Conservation (phyloP, 345 rosid genomes). For the Eucalyptus melliodora region DNA sequence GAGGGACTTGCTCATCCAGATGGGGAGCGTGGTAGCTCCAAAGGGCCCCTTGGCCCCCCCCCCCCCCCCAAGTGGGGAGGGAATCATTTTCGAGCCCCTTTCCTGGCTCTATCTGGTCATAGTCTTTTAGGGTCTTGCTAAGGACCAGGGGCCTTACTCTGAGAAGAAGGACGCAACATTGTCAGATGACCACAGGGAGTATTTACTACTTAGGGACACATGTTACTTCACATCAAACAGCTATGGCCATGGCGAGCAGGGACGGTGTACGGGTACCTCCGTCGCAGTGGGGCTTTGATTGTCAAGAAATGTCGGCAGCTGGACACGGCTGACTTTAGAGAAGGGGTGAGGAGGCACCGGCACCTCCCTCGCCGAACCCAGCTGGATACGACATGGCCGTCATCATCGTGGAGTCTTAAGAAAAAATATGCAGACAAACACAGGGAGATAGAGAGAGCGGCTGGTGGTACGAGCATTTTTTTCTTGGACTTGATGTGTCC, state of each 20-base stretch:
- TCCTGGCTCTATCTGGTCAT: rapidly evolving
- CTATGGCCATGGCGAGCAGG: not conserved
- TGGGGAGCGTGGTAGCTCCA: no score
- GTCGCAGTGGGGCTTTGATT: not conserved
- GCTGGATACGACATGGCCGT: not conserved
- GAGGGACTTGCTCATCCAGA: no score
- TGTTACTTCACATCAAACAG: not conserved
- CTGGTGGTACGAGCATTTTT: not conserved
- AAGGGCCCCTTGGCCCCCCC: no score
- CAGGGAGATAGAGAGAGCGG: not conserved
- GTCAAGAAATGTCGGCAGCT: not conserved
- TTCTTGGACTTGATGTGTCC: not conserved
- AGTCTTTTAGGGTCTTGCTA: no score
- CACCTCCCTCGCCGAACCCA: not conserved
- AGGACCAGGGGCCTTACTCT: not conserved
- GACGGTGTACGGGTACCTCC: not conserved
- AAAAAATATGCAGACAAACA: not conserved
- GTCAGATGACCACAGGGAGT: not conserved
- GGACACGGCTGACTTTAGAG: not conserved
- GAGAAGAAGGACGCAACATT: not conserved
- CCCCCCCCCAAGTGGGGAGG: no score
- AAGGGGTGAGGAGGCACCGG: not conserved
- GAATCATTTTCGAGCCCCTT: no score
- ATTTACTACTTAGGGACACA: not conserved
- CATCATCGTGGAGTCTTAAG: not conserved